A percentile compares a stretch with the other conserved stretches of the same genome.
Conservation (phyloP, 208 protist genomes). For the Sergeia podlipaevii region DNA sequence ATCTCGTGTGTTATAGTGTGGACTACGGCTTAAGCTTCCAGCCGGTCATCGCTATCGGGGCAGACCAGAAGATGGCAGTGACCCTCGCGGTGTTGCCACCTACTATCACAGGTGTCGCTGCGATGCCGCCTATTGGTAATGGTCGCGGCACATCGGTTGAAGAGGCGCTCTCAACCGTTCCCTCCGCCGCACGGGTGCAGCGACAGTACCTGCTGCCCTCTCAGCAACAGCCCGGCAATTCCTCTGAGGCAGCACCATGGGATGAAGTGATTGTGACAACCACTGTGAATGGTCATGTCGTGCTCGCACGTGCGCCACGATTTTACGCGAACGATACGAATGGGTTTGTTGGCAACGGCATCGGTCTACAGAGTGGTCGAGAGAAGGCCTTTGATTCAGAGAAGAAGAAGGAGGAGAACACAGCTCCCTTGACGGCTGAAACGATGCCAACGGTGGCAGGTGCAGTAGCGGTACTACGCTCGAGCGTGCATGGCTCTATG, state of each 20-base stretch:
- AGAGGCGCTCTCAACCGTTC: too few relatives aligned
- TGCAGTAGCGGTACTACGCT: conserved; percentile 51
- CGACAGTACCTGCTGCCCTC: conserved; percentile 2
- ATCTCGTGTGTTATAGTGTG: conserved; percentile 59
- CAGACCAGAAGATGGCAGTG: background rate
- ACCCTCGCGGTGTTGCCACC: conserved; percentile 19
- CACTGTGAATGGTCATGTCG: too few relatives aligned
- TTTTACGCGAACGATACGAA: conserved; percentile 30
- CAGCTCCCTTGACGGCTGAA: background rate
- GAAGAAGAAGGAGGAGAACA: background rate
- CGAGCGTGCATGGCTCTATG: conserved; percentile 30
- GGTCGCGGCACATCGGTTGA: too few relatives aligned
- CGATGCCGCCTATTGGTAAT: too few relatives aligned
- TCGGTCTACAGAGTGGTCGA: conserved; percentile 28
- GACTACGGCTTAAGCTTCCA: conserved; percentile 51
- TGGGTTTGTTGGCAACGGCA: conserved; percentile 44
- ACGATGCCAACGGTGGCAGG: conserved; percentile 26
- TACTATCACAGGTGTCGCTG: conserved; percentile 16
- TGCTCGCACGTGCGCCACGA: conserved; percentile 25
- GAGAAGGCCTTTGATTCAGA: background rate
- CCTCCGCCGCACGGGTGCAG: background rate
- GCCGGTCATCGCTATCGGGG: conserved; percentile 9
- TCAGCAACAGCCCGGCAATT: background rate
- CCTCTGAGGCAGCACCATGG: too few relatives aligned
- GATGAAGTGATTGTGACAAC: background rate